These are phyloP conservation scores for Patellifolia procumbens DNA, from an alignment of 179 eudicot genomes.

Conservation along the genomic window DNA sequence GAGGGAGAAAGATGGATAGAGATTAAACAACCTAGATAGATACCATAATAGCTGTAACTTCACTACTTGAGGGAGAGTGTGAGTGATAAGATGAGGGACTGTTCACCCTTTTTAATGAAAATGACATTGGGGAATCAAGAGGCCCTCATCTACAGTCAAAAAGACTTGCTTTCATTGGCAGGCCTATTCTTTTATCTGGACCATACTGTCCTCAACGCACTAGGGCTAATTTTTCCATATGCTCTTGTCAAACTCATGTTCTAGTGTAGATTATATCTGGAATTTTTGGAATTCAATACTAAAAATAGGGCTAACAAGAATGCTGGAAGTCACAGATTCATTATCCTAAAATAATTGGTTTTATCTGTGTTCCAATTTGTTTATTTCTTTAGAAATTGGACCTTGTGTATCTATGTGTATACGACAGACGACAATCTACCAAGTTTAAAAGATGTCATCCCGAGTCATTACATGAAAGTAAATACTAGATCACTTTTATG, in stretches of 20 bases:
- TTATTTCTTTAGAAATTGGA: too few relatives aligned
- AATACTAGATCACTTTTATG: too few relatives aligned
- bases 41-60: constrained; percentile 1
- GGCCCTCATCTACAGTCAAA: constrained; percentile 14
- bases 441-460: too few relatives aligned
- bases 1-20: not conserved
- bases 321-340: too few relatives aligned
- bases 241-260: not conserved
- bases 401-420: too few relatives aligned
- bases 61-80: not conserved
- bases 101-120: constrained; percentile 22
- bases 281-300: not conserved
- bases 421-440: too few relatives aligned
- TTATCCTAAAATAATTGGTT: too few relatives aligned
- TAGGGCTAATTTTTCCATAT: constrained; percentile 12
- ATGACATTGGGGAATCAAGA: constrained; percentile 8
- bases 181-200: constrained; percentile 13
- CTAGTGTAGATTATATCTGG: not conserved
- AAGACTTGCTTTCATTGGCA: constrained; percentile 13
- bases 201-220: constrained; percentile 15
- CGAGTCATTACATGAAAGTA: too few relatives aligned
- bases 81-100: not conserved
- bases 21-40: not conserved
- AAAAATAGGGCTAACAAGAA: not conserved
- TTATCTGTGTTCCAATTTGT: too few relatives aligned